Percentiles rank a stretch among this genome's conserved stretches.
Conservation (phyloP, 2,329 filamentous ascomycete genomes). For the Pseudocercospora vitis region DNA sequence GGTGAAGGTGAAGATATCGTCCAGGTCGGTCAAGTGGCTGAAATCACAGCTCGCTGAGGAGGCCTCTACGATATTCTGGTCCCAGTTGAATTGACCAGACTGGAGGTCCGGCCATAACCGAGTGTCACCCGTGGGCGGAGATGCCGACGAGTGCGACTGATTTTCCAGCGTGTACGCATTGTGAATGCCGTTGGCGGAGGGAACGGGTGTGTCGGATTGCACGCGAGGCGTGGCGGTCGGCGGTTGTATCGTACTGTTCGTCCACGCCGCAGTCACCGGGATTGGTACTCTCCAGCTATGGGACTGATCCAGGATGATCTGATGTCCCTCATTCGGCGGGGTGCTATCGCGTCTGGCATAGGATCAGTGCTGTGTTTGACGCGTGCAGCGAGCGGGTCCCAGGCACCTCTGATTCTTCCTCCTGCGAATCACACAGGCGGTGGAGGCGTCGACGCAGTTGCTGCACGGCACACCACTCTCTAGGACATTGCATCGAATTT, state of each 20-base stretch:
- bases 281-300: slow-evolving; percentile 26
- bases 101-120: slow-evolving; percentile 22
- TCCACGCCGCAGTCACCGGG: slow-evolving; percentile 13
- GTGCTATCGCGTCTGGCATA: slow-evolving; percentile 26
- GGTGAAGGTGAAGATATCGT: slow-evolving; percentile 29
- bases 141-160: slow-evolving; percentile 26
- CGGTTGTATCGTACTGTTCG: slow-evolving; percentile 13
- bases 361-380: slow-evolving; percentile 2
- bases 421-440: slow-evolving; percentile 23
- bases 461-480: slow-evolving; percentile 26
- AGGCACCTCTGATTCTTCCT: slow-evolving; percentile 27
- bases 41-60: slow-evolving; percentile 27
- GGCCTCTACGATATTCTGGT: slow-evolving; percentile 23
- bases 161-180: slow-evolving; percentile 20
- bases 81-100: slow-evolving; percentile 21
- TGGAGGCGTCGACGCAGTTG: slow-evolving; percentile 27
- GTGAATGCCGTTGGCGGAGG: not conserved
- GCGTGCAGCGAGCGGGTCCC: no score
- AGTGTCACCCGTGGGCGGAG: slow-evolving; percentile 21
- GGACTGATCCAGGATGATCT: slow-evolving; percentile 23
- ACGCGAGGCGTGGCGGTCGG: slow-evolving; percentile 13
- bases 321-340: slow-evolving; percentile 24
- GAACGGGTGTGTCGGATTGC: slow-evolving; percentile 9
- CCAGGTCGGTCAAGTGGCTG: slow-evolving; percentile 26
- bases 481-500: slow-evolving; percentile 26